Evolutionary conservation across 495 filamentous ascomycete genomes (phyloP).

Genomic region (Xylaria scruposa): DNA sequence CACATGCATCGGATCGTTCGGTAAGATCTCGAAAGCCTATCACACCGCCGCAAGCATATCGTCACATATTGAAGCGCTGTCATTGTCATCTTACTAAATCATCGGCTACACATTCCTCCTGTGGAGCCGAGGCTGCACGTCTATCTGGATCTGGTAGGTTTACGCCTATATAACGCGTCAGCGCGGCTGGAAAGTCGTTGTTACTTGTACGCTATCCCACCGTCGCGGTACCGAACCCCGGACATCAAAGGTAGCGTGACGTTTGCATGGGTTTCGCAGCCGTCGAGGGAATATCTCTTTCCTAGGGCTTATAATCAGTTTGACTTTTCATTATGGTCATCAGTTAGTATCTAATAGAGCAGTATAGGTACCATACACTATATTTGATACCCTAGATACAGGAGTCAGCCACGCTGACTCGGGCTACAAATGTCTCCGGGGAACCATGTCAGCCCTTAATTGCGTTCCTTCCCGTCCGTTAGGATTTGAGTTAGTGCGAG

Average conservation of each 20-base stretch:
- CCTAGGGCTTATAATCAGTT: not conserved
- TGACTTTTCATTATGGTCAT: no score
- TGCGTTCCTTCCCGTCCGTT: not conserved
- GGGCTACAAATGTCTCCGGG: not conserved
- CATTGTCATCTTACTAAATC: not conserved
- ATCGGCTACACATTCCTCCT: conserved; percentile 8
- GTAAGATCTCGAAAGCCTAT: not conserved
- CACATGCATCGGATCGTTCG: not conserved
- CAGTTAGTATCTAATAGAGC: not conserved
- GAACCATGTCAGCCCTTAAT: not conserved
- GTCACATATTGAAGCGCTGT: not conserved
- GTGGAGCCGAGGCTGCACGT: not conserved
- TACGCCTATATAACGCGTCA: conserved; percentile 1
- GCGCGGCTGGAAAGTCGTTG: not conserved
- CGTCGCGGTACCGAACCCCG: conserved; percentile 11
- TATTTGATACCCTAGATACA: not conserved
- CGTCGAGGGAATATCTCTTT: not conserved
- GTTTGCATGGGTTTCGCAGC: not conserved
- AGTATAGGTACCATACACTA: not conserved
- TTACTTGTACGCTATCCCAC: not conserved
- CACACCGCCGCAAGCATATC: not conserved
- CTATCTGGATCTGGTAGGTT: conserved; percentile 20
- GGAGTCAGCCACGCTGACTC: conserved; percentile 8
- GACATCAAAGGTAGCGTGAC: conserved; percentile 6
- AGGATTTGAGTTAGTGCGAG: not conserved